Evolutionary conservation across 441 rosid species (phyloP).

Genomic region (Croton setiger): DNA sequence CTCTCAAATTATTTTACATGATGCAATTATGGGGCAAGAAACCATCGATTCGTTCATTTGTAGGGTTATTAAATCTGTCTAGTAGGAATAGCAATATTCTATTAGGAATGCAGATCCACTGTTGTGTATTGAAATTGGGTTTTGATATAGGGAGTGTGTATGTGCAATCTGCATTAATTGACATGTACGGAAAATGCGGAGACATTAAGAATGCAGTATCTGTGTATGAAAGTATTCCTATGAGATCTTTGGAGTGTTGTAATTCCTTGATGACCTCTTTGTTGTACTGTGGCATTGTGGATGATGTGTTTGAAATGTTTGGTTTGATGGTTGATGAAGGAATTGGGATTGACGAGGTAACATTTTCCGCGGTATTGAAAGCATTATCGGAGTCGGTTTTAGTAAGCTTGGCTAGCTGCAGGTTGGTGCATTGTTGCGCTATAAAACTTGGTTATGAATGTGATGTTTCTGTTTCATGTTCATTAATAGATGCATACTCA

Average conservation of each 20-base stretch:
- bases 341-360: slow-evolving; percentile 61
- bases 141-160: slow-evolving; percentile 37
- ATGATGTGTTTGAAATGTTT: slow-evolving; percentile 64
- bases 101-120: slow-evolving; percentile 64
- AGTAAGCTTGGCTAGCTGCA: slow-evolving; percentile 36
- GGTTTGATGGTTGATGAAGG: slow-evolving; percentile 68
- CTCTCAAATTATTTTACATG: slow-evolving; percentile 49
- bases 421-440: slow-evolving; percentile 54
- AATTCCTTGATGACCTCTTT: slow-evolving; percentile 73
- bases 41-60: slow-evolving; percentile 58
- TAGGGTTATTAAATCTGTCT: slow-evolving; percentile 55
- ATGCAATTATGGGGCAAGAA: slow-evolving; percentile 70
- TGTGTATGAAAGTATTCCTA: slow-evolving; percentile 35
- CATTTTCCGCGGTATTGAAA: slow-evolving; percentile 53
- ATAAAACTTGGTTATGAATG: slow-evolving; percentile 50
- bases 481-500: slow-evolving; percentile 58
- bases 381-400: slow-evolving; percentile 45
- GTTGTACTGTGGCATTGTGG: slow-evolving; percentile 47
- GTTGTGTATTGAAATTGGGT: slow-evolving; percentile 54
- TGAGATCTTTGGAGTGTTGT: slow-evolving; percentile 45
- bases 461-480: slow-evolving; percentile 58
- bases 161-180: slow-evolving; percentile 61
- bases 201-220: slow-evolving; percentile 50
- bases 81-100: slow-evolving; percentile 39
- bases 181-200: slow-evolving; percentile 73